Evolutionary conservation across 495 filamentous ascomycete genomes (phyloP), one percentile per base, ranked within the genome.

Genomic region (Annulohypoxylon moriforme): DNA sequence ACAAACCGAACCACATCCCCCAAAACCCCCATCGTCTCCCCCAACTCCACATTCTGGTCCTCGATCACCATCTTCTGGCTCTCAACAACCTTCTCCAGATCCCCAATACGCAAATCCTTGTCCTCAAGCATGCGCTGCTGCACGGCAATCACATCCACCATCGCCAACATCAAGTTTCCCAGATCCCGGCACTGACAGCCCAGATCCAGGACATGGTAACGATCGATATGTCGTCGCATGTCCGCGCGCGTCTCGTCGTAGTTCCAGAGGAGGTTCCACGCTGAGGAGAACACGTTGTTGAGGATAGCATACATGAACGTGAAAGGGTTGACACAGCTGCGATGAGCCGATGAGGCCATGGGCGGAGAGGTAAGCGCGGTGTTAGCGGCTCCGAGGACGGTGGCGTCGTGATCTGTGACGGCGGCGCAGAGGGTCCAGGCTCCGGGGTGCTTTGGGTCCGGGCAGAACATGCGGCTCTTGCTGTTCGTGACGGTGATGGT

Each of bases 401-500:
- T 46, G 13, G 42, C 4, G 1, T 2, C 14, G 20, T 13, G n/a
- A 33, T 16, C n/a, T 1, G 27, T 1, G n/a, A 25, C 20, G 44
- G 27, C 4, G n/a, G 49, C 20, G 44, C 69, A 72, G 8, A 47
- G 58, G 2, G 64, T 67, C 69, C 69, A 72, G 22, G 57, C 29
- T 8, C 44, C 3, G 1, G 64, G 63, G 0, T 40, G 47, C 1
- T 58, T 16, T 9, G 63, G 3, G 16, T 64, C 6, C 1, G 64
- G 58, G 11, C 69, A 72, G 52, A 53, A 72, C 29, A 22, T 14
- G 7, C 31, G 42, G 5, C 34, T 24, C 0, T 27, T 13, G 20
- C 11, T 50, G 3, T 2, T 44, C 40, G 40, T 18, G 40, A 9
- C 11, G 11, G 25, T 49, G 10, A n/a, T 14, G 40, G 20, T 11